A percentile compares a stretch with the other conserved stretches of the same genome.
Conservation (phyloP, 2,329 filamentous ascomycete genomes). For the Tolypocladium endophyticum region DNA sequence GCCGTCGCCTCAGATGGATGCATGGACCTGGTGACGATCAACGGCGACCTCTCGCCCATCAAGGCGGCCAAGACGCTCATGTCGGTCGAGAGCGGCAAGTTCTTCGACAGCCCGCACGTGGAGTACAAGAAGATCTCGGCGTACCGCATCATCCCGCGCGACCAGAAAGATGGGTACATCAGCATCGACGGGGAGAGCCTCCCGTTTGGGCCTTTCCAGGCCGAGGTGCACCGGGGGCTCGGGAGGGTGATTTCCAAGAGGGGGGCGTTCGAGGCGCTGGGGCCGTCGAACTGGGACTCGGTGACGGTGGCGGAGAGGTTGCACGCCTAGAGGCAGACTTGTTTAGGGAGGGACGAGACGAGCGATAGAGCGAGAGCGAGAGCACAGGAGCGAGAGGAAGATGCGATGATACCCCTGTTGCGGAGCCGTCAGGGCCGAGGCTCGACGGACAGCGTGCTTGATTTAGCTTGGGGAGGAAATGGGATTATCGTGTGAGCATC, state of each 20-base stretch:
- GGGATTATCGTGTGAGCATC: not conserved
- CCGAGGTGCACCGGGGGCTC: constrained; percentile 72
- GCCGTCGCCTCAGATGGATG: constrained; percentile 74
- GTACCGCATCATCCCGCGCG: constrained; percentile 71
- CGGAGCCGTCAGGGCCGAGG: not conserved
- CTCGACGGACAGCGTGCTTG: not conserved
- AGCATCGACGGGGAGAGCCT: constrained; percentile 88
- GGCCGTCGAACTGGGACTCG: constrained; percentile 41
- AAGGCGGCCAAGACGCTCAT: constrained; percentile 61
- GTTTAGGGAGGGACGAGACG: not conserved
- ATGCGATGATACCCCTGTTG: constrained; percentile 13
- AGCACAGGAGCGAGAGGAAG: not conserved
- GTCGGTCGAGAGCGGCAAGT: constrained; percentile 59
- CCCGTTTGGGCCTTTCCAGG: constrained; percentile 83
- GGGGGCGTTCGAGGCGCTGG: constrained; percentile 58
- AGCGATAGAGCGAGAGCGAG: not conserved
- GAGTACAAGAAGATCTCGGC: constrained; percentile 78
- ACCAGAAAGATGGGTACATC: constrained; percentile 68
- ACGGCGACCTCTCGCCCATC: constrained; percentile 60
- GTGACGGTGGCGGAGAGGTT: constrained; percentile 19
- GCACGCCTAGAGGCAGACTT: constrained; percentile 9
- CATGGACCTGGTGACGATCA: constrained; percentile 73
- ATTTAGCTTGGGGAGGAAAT: too few species aligned
- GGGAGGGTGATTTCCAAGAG: constrained; percentile 76
- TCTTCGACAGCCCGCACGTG: constrained; percentile 73